A percentile compares a stretch with the other conserved stretches of the same genome.
phyloP scores from a whole-genome alignment of 306 rosid species.

The Casuarina cunninghamiana region DNA sequence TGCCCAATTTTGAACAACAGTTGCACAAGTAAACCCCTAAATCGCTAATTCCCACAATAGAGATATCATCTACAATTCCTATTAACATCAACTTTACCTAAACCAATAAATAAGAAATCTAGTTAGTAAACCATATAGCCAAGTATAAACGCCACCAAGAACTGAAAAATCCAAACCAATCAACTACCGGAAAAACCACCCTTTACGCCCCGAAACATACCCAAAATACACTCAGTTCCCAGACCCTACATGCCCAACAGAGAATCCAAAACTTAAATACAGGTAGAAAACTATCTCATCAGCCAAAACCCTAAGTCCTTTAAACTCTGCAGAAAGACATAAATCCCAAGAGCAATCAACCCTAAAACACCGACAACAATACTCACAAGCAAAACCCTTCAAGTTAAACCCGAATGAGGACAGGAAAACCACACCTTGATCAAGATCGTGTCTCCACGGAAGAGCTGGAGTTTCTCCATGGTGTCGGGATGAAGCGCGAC shows the following conservation, averaged over 20 bases:
- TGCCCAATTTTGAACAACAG: not conserved
- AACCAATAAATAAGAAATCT: not conserved
- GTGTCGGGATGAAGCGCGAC: conserved; percentile 87
- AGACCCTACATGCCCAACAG: conserved; percentile 20
- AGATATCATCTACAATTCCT: not conserved
- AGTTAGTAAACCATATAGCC: not conserved
- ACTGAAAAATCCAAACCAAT: not conserved
- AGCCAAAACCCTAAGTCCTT: conserved; percentile 10
- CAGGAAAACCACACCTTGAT: conserved; percentile 55
- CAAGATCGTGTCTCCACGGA: conserved; percentile 88
- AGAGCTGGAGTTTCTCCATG: conserved; percentile 91
- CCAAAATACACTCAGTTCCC: conserved; percentile 10
- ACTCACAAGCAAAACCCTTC: not conserved
- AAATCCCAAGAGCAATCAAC: not conserved
- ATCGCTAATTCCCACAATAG: not conserved
- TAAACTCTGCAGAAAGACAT: not conserved
- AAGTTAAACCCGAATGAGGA: not conserved
- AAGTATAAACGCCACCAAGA: not conserved
- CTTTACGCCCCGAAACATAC: not conserved
- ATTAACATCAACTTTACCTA: not conserved
- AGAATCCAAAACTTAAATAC: conserved; percentile 12
- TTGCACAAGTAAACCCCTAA: not conserved
- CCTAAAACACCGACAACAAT: not conserved
- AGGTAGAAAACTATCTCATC: not conserved
- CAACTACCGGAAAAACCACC: not conserved